Base-by-base conservation (phyloP, 2,329 filamentous ascomycete species). In the Talaromyces pinophilus region DNA sequence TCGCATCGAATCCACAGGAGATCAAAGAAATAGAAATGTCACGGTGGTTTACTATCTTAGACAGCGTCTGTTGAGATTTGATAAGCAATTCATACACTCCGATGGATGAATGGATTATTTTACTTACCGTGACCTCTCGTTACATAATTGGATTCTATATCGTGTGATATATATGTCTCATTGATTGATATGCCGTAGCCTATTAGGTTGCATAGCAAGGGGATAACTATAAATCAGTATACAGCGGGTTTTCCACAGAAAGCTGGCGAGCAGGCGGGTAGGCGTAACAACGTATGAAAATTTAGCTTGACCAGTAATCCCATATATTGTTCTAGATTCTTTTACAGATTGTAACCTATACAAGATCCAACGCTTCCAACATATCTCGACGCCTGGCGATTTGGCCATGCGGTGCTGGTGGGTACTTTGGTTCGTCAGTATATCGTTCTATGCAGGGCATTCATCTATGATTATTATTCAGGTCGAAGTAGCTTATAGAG, bases 341-440 rank as follows among this genome's bases (percentile, higher is more conserved):
- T 19, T 19, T 19, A 19, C 19, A 19, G 19, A 19, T 19, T 19
- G 19, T 19, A 19, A 19, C 19, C 19, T 1, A 19, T 19, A 19
- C 19, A 19, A 19, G 19, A 19, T 19, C 19, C 19, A 19, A 19
- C 19, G 19, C 19, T 19, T 19, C 19, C 19, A 19, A 19, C 19
- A 19, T 19, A 19, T 19, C 19, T 19, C 19, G 19, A 19, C 19
- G 19, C 19, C 19, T 28, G 28, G 28, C 28, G 5, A 28, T 28
- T 28, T 30, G 46, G 46, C 59, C 59, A 33, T 33, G 59, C 40
- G 40, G 40, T 42, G 40, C 42, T 35, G 30, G 28, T 44, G 59
- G 38, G 54, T 57, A 38, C 59, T 61, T 44, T 33, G 30, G 44
- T 62, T 62, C 59, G 59, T 42, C 60, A 28, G 48, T 54, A 48